Evolutionary conservation across 805 yeast species (phyloP).

Genomic region (Maudiozyma bulderi): DNA sequence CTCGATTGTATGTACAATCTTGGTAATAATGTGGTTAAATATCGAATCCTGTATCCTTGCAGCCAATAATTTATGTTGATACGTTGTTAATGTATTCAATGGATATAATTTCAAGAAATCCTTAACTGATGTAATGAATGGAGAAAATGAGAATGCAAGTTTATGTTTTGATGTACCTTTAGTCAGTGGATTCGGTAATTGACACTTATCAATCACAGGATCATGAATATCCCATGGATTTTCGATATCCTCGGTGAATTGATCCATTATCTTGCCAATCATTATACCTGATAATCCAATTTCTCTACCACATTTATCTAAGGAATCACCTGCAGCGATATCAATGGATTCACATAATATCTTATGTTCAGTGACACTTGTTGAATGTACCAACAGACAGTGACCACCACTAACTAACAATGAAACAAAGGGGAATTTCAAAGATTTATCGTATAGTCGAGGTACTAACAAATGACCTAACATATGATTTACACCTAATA

Average conservation of each 20-base stretch:
- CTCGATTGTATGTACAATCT: conserved; percentile 41
- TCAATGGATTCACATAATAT: conserved; percentile 69
- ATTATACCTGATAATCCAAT: conserved; percentile 72
- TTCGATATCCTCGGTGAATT: conserved; percentile 33
- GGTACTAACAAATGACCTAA: conserved; percentile 78
- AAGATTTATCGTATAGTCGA: conserved; percentile 37
- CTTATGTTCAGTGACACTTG: conserved; percentile 53
- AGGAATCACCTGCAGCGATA: conserved; percentile 86
- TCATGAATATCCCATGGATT: conserved; percentile 17
- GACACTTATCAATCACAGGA: conserved; percentile 5
- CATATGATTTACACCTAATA: conserved; percentile 94
- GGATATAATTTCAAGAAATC: conserved; percentile 18
- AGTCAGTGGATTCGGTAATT: conserved; percentile 44
- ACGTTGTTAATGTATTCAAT: conserved; percentile 9
- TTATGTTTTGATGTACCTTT: conserved; percentile 35
- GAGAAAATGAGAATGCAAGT: conserved; percentile 65
- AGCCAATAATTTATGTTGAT: conserved; percentile 39
- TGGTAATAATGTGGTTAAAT: conserved; percentile 63
- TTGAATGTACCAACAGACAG: conserved; percentile 71
- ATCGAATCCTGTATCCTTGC: conserved; percentile 52
- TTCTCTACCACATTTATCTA: conserved; percentile 87
- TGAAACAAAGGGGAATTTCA: conserved; percentile 57
- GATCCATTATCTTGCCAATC: conserved; percentile 79
- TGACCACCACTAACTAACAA: conserved; percentile 90
- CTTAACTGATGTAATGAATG: conserved; percentile 53